Conservation (phyloP, 2,329 filamentous ascomycete genomes). For the Tolypocladium inflatum region DNA sequence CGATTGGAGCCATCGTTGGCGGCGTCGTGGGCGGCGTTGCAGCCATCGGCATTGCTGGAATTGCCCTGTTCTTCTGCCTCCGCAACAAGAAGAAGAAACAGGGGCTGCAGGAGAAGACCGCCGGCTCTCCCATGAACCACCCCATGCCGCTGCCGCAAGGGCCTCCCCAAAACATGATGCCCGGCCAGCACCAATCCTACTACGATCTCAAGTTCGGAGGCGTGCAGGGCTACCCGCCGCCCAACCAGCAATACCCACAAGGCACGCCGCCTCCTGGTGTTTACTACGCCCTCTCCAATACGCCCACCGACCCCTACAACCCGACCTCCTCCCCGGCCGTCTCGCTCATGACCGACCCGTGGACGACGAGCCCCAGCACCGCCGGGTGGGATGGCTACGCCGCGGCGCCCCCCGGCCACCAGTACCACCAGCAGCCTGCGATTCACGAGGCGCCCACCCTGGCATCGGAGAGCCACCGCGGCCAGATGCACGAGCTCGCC, state of each 20-base stretch:
- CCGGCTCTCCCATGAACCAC: conserved; percentile 1
- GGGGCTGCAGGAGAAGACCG: conserved; percentile 1
- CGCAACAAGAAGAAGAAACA: conserved; percentile 19
- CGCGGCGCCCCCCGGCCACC: conserved; percentile 9
- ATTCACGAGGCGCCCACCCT: conserved; percentile 30
- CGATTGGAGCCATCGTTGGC: conserved; percentile 26
- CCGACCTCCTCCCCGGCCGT: not conserved
- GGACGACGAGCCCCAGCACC: conserved; percentile 11
- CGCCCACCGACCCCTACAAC: not conserved
- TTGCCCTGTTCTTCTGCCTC: conserved; percentile 21
- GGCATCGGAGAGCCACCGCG: conserved; percentile 23
- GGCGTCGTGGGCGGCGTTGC: conserved; percentile 27
- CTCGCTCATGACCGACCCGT: conserved; percentile 10
- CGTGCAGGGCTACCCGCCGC: conserved; percentile 10
- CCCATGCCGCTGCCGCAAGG: conserved; percentile 1
- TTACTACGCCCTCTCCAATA: conserved; percentile 7
- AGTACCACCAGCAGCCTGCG: conserved; percentile 10
- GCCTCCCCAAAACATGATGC: not conserved
- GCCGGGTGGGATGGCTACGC: conserved; percentile 8
- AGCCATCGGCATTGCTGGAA: conserved; percentile 17
- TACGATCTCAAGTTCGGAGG: conserved; percentile 17
- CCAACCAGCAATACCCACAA: conserved; percentile 11
- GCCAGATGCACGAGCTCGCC: conserved; percentile 31
- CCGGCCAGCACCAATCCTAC: conserved; percentile 7
- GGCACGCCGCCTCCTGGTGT: conserved; percentile 3